Percentiles rank a stretch among this genome's conserved stretches.
Conservation (phyloP, 352 stramenopile genomes). For the Thalassiosira livingstoniorum region DNA sequence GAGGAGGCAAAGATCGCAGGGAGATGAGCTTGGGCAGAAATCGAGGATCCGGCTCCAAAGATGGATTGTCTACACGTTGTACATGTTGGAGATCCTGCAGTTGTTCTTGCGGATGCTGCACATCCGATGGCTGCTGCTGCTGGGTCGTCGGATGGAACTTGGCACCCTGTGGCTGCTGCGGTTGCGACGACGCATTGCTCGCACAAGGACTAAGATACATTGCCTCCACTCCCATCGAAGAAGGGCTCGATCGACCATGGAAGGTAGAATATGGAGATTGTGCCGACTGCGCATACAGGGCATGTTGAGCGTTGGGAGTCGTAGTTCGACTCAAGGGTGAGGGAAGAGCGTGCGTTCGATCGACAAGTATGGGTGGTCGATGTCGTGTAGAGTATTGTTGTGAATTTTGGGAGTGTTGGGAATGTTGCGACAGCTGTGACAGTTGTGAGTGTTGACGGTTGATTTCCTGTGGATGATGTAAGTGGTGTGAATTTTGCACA, state of each 20-base stretch:
- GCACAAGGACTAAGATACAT: slow-evolving; percentile 66
- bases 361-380: slow-evolving; percentile 41
- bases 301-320: background rate
- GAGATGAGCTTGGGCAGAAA: slow-evolving; percentile 11
- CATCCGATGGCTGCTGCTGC: too few species aligned
- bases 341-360: slow-evolving; percentile 43
- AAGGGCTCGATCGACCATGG: slow-evolving; percentile 27
- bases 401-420: background rate
- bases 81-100: too few species aligned
- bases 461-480: too few species aligned
- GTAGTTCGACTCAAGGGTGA: background rate
- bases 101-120: too few species aligned
- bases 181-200: too few species aligned
- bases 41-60: slow-evolving; percentile 14
- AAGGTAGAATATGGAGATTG: too few species aligned
- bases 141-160: too few species aligned
- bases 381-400: too few species aligned
- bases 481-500: too few species aligned
- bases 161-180: too few species aligned
- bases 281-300: too few species aligned
- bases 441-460: background rate
- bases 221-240: slow-evolving; percentile 59
- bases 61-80: too few species aligned
- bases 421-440: background rate
- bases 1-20: background rate